Base-by-base conservation (phyloP, 129 eudicot species). In the Lonicera japonica region DNA sequence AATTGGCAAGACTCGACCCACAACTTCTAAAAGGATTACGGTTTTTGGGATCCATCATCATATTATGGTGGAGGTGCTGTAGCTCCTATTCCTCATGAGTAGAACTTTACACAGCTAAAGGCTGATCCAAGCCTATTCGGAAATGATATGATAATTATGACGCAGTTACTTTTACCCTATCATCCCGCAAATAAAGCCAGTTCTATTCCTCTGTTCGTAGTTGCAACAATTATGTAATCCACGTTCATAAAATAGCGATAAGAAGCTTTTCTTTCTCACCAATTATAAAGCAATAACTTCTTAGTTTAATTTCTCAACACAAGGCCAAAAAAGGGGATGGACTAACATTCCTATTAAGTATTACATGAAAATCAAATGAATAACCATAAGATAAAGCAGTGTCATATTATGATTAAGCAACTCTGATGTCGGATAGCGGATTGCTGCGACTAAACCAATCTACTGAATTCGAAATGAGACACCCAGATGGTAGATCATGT, bases 61-160 rank as follows among this genome's bases (percentile, higher is more conserved):
- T 54, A 69, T 68, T 18, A 39, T 36, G 65, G 64, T 1, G 59
- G 87, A 50, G 78, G 72, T 19, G 10, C 53, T 24, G 60, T 47
- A 3, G 74, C 68, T 18, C 62, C 71, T 11, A 65, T 78, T 64
- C 83, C 81, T 18, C 84, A 82, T 25, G 4, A 7, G 45, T 58
- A 13, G 25, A 22, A 8, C 6, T 40, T 41, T 20, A 41, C 0
- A 1, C 36, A 6, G 36, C 6, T 29, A 29, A 6, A 2, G 2
- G 36, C 2, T 29, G 36, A 29, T 29, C 36, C 36, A 29, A 29
- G 2, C 6, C 6, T 6, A 29, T 29, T 29, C 36, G 36, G 36
- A 29, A 6, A 29, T 29, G 36, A 29, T 6, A 29, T 29, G 36
- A 21, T 21, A 7, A 19, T 45, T 10, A 8, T 1, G 15, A 43